Base-by-base conservation (phyloP, 73 alveolate species). In the Paramecium bursaria region DNA sequence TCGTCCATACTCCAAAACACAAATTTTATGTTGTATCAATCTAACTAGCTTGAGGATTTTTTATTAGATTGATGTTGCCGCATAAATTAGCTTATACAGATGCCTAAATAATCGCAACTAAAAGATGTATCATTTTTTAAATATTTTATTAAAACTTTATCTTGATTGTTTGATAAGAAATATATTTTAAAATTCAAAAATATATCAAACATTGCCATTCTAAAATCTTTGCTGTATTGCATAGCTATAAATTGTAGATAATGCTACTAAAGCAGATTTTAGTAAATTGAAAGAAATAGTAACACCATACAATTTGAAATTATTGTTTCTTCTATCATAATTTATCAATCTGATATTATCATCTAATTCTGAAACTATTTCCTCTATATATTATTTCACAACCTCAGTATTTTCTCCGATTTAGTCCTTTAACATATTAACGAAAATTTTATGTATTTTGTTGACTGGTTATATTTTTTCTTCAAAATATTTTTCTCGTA, bases 231-330 rank as follows among this genome's bases (percentile, higher is more conserved):
- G 10, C 44, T 67, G 21, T 21, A 67, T 42, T 35, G 82, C 60
- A 39, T 35, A 67, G 44, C 82, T 67, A 67, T 39, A 67, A 17
- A 67, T n/a, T 21, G 82, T 67, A 9, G 60, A 31, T 35, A 67
- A 26, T 35, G 60, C 82, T 25, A 67, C 82, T 11, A 42, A 53
- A 14, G 39, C 60, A 67, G 60, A 39, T 67, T 67, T 67, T 67
- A 67, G 10, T 47, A 67, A 67, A 14, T 67, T 67, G 44, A 15
- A 67, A 31, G 82, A 39, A 39, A 67, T 39, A 21, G 33, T 26
- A 4, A 67, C 82, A 7, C 82, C 82, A 67, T 67, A 67, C 19
- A 67, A 42, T 35, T 31, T 67, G 44, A 67, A 67, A 39, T 53
- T 53, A 35, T 67, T 31, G 13, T 31, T 67, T 35, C 82, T 11